Conservation (phyloP, 345 rosid species). For the Triadica sebifera region DNA sequence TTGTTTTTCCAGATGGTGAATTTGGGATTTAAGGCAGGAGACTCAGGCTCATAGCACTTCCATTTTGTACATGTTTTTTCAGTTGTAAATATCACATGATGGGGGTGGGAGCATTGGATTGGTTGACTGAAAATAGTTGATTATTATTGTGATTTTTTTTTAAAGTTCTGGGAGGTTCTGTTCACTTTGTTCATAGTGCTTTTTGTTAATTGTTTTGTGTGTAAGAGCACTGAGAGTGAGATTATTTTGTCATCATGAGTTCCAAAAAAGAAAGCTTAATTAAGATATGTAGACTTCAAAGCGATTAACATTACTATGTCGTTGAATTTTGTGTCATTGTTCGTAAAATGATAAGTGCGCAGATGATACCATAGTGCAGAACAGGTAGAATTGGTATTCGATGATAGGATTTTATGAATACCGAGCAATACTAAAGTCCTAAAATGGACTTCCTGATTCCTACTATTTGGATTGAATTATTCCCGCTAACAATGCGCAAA, state of each 20-base stretch:
- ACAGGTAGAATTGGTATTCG: too few species aligned
- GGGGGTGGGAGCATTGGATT: background rate
- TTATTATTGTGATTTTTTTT: background rate
- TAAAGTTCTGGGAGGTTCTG: background rate
- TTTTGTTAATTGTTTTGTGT: slow-evolving; percentile 1
- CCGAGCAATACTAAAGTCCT: too few species aligned
- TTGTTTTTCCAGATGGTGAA: background rate
- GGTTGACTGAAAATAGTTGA: background rate
- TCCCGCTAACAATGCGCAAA: background rate
- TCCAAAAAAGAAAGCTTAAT: background rate
- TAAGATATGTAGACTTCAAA: background rate
- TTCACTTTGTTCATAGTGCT: background rate
- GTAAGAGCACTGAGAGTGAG: background rate
- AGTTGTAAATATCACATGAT: background rate
- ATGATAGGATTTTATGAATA: too few species aligned
- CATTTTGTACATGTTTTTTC: slow-evolving; percentile 10
- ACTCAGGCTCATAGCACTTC: background rate
- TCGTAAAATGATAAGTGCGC: too few species aligned
- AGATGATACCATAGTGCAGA: too few species aligned
- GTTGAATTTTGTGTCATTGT: background rate
- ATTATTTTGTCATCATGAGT: background rate
- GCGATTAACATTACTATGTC: background rate
- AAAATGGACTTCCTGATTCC: background rate
- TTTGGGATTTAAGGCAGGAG: background rate
- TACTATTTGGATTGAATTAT: background rate